Evolutionary conservation across 2,329 filamentous ascomycete species (phyloP).

Genomic region (Cladobotryum protrusum): DNA sequence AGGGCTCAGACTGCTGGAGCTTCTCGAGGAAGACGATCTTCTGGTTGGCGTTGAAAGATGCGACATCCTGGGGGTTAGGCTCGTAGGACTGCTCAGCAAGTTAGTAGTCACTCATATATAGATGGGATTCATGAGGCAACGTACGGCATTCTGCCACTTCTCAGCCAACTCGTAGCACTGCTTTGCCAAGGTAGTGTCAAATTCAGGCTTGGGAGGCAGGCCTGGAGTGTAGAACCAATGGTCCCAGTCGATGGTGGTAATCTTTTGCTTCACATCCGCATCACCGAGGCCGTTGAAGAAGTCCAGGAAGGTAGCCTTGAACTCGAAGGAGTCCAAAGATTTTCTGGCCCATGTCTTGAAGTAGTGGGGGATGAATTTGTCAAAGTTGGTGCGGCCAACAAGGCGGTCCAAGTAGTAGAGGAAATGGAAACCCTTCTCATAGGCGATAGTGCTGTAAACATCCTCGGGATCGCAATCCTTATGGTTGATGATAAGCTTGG

Average conservation of each 20-base stretch:
- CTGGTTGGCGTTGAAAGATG: conserved; percentile 76
- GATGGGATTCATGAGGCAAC: conserved; percentile 24
- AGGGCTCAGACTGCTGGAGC: conserved; percentile 57
- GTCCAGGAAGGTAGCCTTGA: conserved; percentile 78
- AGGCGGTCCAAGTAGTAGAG: conserved; percentile 85
- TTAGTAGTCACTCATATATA: conserved; percentile 13
- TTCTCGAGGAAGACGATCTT: conserved; percentile 84
- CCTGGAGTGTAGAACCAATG: conserved; percentile 83
- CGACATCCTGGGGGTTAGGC: conserved; percentile 63
- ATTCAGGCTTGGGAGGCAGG: conserved; percentile 81
- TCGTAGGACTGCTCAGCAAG: conserved; percentile 45
- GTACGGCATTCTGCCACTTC: conserved; percentile 65
- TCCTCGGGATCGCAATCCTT: conserved; percentile 93
- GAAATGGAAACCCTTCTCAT: conserved; percentile 96
- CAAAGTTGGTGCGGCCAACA: conserved; percentile 79
- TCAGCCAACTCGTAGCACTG: conserved; percentile 75
- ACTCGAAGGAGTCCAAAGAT: conserved; percentile 89
- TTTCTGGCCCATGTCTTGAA: conserved; percentile 79
- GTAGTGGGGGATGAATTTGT: conserved; percentile 94
- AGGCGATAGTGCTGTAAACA: conserved; percentile 85
- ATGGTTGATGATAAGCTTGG: conserved; percentile 80
- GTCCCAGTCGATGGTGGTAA: conserved; percentile 80
- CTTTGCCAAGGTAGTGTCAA: conserved; percentile 83
- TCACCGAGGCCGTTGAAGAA: conserved; percentile 71
- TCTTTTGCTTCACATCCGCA: conserved; percentile 54